Base-by-base conservation (phyloP, 257 asterid species). In the Gentiana dahurica region DNA sequence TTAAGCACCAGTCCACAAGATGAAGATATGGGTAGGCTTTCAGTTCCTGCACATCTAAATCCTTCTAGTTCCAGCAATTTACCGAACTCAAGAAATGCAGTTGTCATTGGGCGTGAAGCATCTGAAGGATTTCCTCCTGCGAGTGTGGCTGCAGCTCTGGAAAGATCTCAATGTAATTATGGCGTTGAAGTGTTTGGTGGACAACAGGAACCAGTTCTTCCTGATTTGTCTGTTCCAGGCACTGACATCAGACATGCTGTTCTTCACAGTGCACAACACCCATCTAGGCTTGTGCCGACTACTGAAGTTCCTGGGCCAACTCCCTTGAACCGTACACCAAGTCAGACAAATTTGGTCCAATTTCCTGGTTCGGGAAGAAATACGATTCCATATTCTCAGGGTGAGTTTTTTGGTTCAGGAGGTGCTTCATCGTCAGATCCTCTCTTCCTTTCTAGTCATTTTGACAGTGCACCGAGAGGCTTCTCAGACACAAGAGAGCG, bases 1-100 rank as follows among this genome's bases (percentile, higher is more conserved):
- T 79, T 92, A 45, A 80, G 87, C 76, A 66, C 83, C 13, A 66
- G 58, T 64, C 83, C 74, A 55, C 81, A 60, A 60, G 76, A 49
- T 44, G 79, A 66, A 65, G 70, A 68, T 64, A 1, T 68, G 60
- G 63, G 67, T 50, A 82, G 68, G 57, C 81, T 77, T 54, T 69
- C 70, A 32, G 58, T 66, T 68, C 77, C 79, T 61, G 65, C 69
- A 62, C 65, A 54, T 58, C 65, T 73, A 56, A 58, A 71, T 63
- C 37, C 82, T 57, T 65, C 80, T 63, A 70, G 73, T 12, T 15
- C 73, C 59, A 75, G 67, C 73, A 64, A 71, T 55, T 58, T 43
- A 39, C 57, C 68, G 44, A 75, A 71, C 59, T 55, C 81, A 12
- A 80, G 80, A 77, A 67, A 61, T 24, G 77, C 75, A 61, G 61